Evolutionary conservation across 2,329 filamentous ascomycete genomes (phyloP).

Genomic region (Aspergillus ruber): DNA sequence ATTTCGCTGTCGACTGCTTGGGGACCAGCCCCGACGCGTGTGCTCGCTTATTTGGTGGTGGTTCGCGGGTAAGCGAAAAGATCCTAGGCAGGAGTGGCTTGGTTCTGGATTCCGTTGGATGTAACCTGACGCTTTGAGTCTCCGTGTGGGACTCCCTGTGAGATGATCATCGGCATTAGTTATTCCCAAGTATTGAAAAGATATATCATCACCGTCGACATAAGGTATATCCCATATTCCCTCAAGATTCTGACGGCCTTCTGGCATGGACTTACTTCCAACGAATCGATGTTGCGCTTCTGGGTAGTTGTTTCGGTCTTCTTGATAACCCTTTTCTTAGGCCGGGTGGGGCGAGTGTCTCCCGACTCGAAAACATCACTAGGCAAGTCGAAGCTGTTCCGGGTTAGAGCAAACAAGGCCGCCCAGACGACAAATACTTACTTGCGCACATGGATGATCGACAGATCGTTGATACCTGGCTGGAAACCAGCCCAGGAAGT

Average conservation of each 20-base stretch:
- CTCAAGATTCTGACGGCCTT: conserved; percentile 17
- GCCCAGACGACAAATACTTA: conserved; percentile 47
- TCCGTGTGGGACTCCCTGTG: conserved; percentile 22
- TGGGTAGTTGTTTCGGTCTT: conserved; percentile 28
- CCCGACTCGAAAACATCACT: conserved; percentile 79
- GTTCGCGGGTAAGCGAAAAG: neutral
- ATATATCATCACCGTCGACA: neutral
- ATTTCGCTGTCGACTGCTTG: conserved; percentile 5
- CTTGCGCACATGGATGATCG: conserved; percentile 80
- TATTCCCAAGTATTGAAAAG: conserved; percentile 16
- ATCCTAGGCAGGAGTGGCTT: conserved; percentile 28
- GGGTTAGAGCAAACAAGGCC: conserved; percentile 6
- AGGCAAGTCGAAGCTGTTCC: conserved; percentile 69
- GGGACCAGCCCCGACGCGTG: conserved; percentile 27
- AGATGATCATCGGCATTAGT: conserved; percentile 25
- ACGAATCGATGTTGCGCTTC: conserved; percentile 34
- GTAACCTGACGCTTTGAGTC: conserved; percentile 30
- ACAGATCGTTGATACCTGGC: conserved; percentile 67
- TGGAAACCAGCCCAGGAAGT: conserved; percentile 69
- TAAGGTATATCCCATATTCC: conserved; percentile 2
- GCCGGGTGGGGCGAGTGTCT: conserved; percentile 61
- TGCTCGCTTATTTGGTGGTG: conserved; percentile 1
- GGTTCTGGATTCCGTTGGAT: conserved; percentile 20
- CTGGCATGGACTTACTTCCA: conserved; percentile 37
- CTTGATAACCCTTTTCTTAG: conserved; percentile 48